These are phyloP conservation scores for Wickerhamiella azymoides DNA, from an alignment of 805 yeast species.

Conservation along the genomic window DNA sequence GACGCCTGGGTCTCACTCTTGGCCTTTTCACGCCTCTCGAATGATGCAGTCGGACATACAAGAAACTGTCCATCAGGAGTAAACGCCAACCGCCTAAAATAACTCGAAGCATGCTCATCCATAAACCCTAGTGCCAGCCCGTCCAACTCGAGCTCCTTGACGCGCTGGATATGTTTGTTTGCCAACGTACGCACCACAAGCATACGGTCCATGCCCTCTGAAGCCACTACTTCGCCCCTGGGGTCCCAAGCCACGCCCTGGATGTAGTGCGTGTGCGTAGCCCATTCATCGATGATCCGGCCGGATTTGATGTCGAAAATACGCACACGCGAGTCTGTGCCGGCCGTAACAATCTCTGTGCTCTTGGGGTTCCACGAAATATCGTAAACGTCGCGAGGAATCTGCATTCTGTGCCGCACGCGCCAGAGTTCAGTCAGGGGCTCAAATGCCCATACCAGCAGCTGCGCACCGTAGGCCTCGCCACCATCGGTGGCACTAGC, in stretches of 20 bases:
- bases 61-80: slow-evolving; percentile 83
- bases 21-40: no score
- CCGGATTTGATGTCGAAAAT: slow-evolving; percentile 50
- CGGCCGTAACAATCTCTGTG: slow-evolving; percentile 63
- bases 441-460: slow-evolving; percentile 58
- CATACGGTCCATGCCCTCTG: slow-evolving; percentile 82
- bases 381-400: slow-evolving; percentile 69
- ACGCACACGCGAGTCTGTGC: slow-evolving; percentile 77
- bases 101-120: slow-evolving; percentile 78
- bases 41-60: slow-evolving; percentile 63
- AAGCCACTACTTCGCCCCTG: slow-evolving; percentile 53
- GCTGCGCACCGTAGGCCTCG: slow-evolving; percentile 84
- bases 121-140: slow-evolving; percentile 27
- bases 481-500: slow-evolving; percentile 98
- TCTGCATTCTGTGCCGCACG: slow-evolving; percentile 34
- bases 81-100: slow-evolving; percentile 72
- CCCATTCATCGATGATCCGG: slow-evolving; percentile 40
- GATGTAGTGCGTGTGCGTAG: slow-evolving; percentile 75
- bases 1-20: no score
- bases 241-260: slow-evolving; percentile 99
- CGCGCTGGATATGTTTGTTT: not conserved
- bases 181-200: slow-evolving; percentile 55
- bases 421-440: slow-evolving; percentile 46
- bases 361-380: slow-evolving; percentile 86
- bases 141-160: not conserved